Conservation (phyloP, 371 early-diverging fungal species). For the Agmasoma carcini region DNA sequence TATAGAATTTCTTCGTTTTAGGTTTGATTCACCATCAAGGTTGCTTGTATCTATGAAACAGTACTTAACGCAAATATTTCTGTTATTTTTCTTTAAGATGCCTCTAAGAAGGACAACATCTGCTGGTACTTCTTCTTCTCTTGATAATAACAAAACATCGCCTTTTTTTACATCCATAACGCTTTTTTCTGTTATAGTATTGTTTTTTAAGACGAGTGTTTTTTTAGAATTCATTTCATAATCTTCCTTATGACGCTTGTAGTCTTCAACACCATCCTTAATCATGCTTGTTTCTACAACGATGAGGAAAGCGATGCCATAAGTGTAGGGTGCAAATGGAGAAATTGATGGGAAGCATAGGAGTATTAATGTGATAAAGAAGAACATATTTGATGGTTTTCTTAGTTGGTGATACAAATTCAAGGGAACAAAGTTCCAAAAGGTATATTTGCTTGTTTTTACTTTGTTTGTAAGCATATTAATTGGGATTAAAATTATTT, state of each 20-base stretch:
- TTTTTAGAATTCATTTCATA: constrained; percentile 62
- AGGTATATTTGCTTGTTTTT: constrained; percentile 62
- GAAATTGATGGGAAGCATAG: constrained; percentile 69
- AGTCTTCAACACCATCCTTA: constrained; percentile 81
- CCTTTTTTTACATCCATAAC: constrained; percentile 55
- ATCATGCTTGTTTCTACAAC: constrained; percentile 66
- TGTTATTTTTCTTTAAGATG: constrained; percentile 35
- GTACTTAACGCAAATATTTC: constrained; percentile 55
- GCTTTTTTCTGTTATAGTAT: background rate
- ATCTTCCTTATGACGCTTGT: constrained; percentile 71
- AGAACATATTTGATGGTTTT: constrained; percentile 74
- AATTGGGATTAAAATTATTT: too few species aligned
- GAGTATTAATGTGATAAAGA: constrained; percentile 66
- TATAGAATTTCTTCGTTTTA: constrained; percentile 56
- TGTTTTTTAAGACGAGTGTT: constrained; percentile 1
- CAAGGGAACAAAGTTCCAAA: constrained; percentile 68
- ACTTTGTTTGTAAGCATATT: constrained; percentile 23
- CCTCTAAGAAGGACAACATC: constrained; percentile 56
- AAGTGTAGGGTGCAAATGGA: constrained; percentile 52
- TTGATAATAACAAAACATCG: constrained; percentile 54
- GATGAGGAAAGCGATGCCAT: constrained; percentile 59
- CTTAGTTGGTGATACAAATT: constrained; percentile 75
- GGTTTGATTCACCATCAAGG: constrained; percentile 82
- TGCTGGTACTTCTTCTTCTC: constrained; percentile 57
- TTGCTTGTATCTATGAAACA: constrained; percentile 85